A percentile compares a stretch with the other conserved stretches of the same genome.
These are phyloP conservation scores for Vachellia collinsii DNA, from an alignment of 306 rosid species.

Conservation along the genomic window DNA sequence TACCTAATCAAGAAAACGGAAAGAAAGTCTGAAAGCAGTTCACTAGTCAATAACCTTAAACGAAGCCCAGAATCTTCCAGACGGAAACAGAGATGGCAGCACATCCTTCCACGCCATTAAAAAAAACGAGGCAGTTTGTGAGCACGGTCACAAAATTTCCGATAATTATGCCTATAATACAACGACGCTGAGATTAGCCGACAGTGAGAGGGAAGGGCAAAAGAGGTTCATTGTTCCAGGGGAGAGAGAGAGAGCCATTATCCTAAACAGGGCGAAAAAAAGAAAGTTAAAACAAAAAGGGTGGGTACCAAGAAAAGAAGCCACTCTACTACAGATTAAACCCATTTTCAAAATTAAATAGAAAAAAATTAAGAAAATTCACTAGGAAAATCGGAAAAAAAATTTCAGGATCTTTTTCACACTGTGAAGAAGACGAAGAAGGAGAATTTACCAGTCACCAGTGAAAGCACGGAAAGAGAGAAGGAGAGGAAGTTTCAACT, in stretches of 20 bases:
- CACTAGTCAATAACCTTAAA: constrained; percentile 42
- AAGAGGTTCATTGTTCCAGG: background rate
- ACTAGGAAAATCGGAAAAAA: background rate
- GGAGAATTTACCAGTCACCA: background rate
- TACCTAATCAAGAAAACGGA: background rate
- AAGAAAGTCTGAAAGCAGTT: constrained; percentile 28
- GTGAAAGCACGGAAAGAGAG: background rate
- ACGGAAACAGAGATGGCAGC: constrained; percentile 19
- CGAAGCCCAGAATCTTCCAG: constrained; percentile 21
- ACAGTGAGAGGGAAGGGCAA: background rate
- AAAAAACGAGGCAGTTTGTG: background rate
- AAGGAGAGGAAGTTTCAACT: background rate
- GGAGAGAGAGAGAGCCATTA: constrained; percentile 16
- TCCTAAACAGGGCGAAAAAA: constrained; percentile 30
- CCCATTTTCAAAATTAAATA: background rate
- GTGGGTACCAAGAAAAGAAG: constrained; percentile 4
- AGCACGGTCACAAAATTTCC: constrained; percentile 20
- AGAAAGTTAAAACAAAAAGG: background rate
- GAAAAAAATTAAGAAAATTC: background rate
- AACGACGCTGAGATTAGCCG: constrained; percentile 12
- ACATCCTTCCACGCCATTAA: constrained; percentile 43
- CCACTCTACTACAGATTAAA: too few species aligned
- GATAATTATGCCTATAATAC: constrained; percentile 13
- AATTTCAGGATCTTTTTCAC: background rate
- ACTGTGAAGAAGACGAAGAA: background rate